A percentile compares a stretch with the other conserved stretches of the same genome.
These are phyloP conservation scores for Heracleum sosnowskyi DNA, from an alignment of 129 eudicot species.

Conservation along the genomic window DNA sequence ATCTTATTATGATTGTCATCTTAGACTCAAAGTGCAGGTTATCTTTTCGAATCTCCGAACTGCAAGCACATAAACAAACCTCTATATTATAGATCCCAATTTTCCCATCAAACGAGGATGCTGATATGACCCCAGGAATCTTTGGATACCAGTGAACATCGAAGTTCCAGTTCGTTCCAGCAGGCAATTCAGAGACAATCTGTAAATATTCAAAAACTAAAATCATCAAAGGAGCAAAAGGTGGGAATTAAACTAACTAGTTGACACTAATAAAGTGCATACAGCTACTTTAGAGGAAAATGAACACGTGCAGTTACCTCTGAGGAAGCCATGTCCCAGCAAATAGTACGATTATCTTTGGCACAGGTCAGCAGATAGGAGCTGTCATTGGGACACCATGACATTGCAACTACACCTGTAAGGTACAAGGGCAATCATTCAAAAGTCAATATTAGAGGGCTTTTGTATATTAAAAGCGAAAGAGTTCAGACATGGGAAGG, in stretches of 20 bases:
- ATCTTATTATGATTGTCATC: neutral
- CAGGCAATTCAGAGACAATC: slow-evolving; percentile 94
- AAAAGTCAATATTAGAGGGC: neutral
- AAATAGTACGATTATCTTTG: slow-evolving; percentile 93
- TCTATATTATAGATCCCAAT: slow-evolving; percentile 84
- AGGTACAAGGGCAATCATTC: slow-evolving; percentile 14
- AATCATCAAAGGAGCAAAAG: neutral
- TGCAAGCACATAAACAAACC: slow-evolving; percentile 29
- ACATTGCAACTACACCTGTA: slow-evolving; percentile 94
- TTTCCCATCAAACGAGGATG: slow-evolving; percentile 96
- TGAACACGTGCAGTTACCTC: slow-evolving; percentile 38
- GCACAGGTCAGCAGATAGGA: slow-evolving; percentile 91
- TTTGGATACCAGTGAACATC: slow-evolving; percentile 95
- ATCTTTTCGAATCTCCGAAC: neutral
- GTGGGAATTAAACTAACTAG: neutral
- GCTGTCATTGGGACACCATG: slow-evolving; percentile 97
- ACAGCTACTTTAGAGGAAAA: neutral
- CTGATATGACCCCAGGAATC: slow-evolving; percentile 91
- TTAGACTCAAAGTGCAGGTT: neutral
- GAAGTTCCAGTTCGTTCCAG: slow-evolving; percentile 92
- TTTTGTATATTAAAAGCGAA: neutral
- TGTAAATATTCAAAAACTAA: slow-evolving; percentile 25
- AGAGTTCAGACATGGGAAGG: neutral
- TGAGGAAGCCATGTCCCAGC: slow-evolving; percentile 81
- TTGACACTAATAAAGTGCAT: neutral